phyloP scores from a whole-genome alignment of 2,329 filamentous ascomycete genomes.

The Fusarium kyushuense region DNA sequence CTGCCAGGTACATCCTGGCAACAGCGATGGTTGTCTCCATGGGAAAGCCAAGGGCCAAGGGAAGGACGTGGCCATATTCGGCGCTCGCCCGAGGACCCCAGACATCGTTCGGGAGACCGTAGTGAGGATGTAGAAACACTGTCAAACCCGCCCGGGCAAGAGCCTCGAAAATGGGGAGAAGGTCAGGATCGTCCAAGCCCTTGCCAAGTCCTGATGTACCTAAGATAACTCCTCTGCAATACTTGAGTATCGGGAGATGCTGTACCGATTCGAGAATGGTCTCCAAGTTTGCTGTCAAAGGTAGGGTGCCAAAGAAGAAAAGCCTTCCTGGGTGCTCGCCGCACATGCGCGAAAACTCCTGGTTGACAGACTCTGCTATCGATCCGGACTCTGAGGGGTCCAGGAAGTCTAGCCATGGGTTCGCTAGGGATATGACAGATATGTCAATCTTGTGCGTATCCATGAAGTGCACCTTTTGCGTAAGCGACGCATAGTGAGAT shows the following conservation, averaged over 20 bases:
- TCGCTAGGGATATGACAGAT: slow-evolving; percentile 89
- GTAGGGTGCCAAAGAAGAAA: slow-evolving; percentile 86
- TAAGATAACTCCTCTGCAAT: slow-evolving; percentile 87
- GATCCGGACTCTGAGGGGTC: slow-evolving; percentile 68
- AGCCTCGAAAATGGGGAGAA: slow-evolving; percentile 79
- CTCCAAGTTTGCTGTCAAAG: slow-evolving; percentile 74
- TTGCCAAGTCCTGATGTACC: slow-evolving; percentile 84
- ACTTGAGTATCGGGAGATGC: slow-evolving; percentile 69
- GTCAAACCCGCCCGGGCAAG: slow-evolving; percentile 73
- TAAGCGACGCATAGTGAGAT: slow-evolving; percentile 82
- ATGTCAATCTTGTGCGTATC: slow-evolving; percentile 82
- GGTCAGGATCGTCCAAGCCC: slow-evolving; percentile 80
- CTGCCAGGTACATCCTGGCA: slow-evolving; percentile 85
- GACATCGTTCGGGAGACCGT: slow-evolving; percentile 83
- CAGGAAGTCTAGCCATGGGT: slow-evolving; percentile 94
- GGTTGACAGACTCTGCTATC: slow-evolving; percentile 77
- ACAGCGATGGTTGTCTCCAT: slow-evolving; percentile 94
- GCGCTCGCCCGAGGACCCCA: slow-evolving; percentile 76
- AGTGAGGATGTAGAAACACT: slow-evolving; percentile 92
- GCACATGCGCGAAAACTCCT: slow-evolving; percentile 82
- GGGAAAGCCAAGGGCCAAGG: slow-evolving; percentile 87
- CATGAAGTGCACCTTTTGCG: slow-evolving; percentile 89
- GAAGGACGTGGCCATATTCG: slow-evolving; percentile 88
- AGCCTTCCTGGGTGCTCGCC: slow-evolving; percentile 72
- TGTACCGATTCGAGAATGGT: slow-evolving; percentile 74